A percentile compares a stretch with the other conserved stretches of the same genome.
These are phyloP conservation scores for Cucumis hystrix DNA, from an alignment of 306 rosid species.

Conservation along the genomic window DNA sequence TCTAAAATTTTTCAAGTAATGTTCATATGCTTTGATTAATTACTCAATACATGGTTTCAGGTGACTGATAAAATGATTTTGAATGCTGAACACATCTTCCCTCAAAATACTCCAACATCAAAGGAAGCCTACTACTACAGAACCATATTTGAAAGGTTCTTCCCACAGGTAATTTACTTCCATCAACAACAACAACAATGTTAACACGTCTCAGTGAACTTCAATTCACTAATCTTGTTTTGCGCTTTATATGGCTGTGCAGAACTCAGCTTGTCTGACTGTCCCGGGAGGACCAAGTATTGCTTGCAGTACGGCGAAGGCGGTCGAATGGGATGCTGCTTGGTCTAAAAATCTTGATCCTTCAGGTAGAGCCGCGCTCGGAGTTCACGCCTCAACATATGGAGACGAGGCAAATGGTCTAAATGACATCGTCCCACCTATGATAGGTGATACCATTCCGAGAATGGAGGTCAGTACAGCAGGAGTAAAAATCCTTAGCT, in stretches of 20 bases:
- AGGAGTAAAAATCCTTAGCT: constrained; percentile 50
- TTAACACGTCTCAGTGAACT: background rate
- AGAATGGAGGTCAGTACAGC: constrained; percentile 32
- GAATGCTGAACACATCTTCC: constrained; percentile 66
- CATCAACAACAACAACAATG: background rate
- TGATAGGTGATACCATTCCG: constrained; percentile 38
- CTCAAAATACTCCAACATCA: constrained; percentile 76
- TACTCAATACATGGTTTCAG: constrained; percentile 14
- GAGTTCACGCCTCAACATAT: constrained; percentile 69
- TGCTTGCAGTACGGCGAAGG: constrained; percentile 93
- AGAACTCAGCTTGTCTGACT: constrained; percentile 75
- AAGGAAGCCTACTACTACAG: constrained; percentile 90
- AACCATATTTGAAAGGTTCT: constrained; percentile 89
- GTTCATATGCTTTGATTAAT: background rate
- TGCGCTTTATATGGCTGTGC: constrained; percentile 6
- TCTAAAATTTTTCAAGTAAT: too few relatives aligned
- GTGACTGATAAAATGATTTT: constrained; percentile 78
- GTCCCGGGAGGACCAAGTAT: constrained; percentile 92
- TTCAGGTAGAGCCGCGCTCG: constrained; percentile 87
- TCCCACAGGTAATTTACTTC: constrained; percentile 59
- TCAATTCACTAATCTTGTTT: background rate
- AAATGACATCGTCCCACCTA: constrained; percentile 23
- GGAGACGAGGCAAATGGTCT: constrained; percentile 14
- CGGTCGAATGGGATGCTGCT: constrained; percentile 83
- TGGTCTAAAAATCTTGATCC: constrained; percentile 90